A percentile compares a stretch with the other conserved stretches of the same genome.
Evolutionary conservation across 75 land plant species (phyloP).

Genomic region (Azolla pinnata): DNA sequence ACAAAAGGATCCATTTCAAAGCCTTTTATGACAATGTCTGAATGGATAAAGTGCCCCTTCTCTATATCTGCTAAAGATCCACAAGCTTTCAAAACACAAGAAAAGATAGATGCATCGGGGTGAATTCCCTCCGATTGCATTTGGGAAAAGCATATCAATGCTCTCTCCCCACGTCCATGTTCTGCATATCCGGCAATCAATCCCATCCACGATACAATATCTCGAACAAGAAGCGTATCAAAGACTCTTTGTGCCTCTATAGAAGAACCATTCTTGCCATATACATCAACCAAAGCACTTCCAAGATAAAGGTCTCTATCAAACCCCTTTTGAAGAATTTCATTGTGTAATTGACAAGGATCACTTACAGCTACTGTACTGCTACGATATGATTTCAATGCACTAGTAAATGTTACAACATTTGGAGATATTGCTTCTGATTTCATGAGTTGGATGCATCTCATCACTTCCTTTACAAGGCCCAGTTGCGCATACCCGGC

Average conservation of each 20-base stretch:
- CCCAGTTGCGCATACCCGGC: not conserved
- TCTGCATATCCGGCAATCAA: slow-evolving; percentile 36
- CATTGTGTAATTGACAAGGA: slow-evolving; percentile 19
- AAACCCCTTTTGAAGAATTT: slow-evolving; percentile 22
- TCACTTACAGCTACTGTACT: not conserved
- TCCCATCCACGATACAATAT: slow-evolving; percentile 45
- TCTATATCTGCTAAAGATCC: slow-evolving; percentile 15
- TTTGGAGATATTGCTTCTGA: not conserved
- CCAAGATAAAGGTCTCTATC: slow-evolving; percentile 13
- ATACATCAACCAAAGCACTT: slow-evolving; percentile 49
- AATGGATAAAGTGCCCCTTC: slow-evolving; percentile 34
- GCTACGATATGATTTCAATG: not conserved
- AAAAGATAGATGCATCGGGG: slow-evolving; percentile 26
- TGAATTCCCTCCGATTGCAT: slow-evolving; percentile 12
- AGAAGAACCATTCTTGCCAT: slow-evolving; percentile 40
- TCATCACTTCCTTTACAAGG: not conserved
- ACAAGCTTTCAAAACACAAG: slow-evolving; percentile 30
- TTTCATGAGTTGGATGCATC: not conserved
- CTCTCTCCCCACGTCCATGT: slow-evolving; percentile 13
- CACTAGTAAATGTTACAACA: not conserved
- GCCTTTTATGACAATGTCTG: slow-evolving; percentile 23
- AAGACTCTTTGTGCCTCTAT: slow-evolving; percentile 30
- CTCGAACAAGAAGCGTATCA: slow-evolving; percentile 22
- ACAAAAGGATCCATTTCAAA: slow-evolving; percentile 27
- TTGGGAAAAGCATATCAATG: slow-evolving; percentile 8